Percentiles rank a stretch among this genome's conserved stretches.
Evolutionary conservation across 2,329 filamentous ascomycete species (phyloP).

Genomic region (Nigrospora osmanthi): DNA sequence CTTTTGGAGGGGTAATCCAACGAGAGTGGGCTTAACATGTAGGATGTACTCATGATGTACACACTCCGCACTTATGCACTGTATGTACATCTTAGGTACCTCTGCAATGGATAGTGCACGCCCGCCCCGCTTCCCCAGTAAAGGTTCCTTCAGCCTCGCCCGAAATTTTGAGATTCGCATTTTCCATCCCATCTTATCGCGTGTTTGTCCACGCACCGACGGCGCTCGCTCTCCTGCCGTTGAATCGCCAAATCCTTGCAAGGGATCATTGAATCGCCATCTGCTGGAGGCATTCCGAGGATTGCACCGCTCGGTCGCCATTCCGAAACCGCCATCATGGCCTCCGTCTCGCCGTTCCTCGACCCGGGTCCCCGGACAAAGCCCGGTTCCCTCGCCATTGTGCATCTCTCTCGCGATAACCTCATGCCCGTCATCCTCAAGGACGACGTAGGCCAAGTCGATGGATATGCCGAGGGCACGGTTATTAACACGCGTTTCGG

Average conservation of each 20-base stretch:
- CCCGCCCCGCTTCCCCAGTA: not conserved
- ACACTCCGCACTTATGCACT: too few relatives aligned
- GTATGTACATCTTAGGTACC: too few relatives aligned
- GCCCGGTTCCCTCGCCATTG: slow-evolving; percentile 64
- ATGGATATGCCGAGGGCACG: slow-evolving; percentile 68
- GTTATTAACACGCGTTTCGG: slow-evolving; percentile 91
- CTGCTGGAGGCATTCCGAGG: not conserved
- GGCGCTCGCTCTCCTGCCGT: too few relatives aligned
- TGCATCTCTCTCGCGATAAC: slow-evolving; percentile 83
- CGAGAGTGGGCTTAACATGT: too few relatives aligned
- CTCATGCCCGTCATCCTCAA: slow-evolving; percentile 68
- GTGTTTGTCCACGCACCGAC: too few relatives aligned
- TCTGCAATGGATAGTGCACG: not conserved
- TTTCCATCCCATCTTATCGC: too few relatives aligned
- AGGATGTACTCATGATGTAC: too few relatives aligned
- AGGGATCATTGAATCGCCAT: too few relatives aligned
- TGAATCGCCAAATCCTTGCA: not conserved
- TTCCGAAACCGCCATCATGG: slow-evolving; percentile 17
- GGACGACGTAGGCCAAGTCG: slow-evolving; percentile 51
- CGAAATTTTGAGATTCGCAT: slow-evolving; percentile 3
- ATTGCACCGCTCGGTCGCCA: not conserved
- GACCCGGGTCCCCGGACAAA: slow-evolving; percentile 56
- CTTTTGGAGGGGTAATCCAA: too few relatives aligned
- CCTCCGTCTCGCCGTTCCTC: slow-evolving; percentile 67
- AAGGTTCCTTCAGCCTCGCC: slow-evolving; percentile 5